phyloP scores from a whole-genome alignment of 164 flowering plant species.

The Liriodendron chinense region DNA sequence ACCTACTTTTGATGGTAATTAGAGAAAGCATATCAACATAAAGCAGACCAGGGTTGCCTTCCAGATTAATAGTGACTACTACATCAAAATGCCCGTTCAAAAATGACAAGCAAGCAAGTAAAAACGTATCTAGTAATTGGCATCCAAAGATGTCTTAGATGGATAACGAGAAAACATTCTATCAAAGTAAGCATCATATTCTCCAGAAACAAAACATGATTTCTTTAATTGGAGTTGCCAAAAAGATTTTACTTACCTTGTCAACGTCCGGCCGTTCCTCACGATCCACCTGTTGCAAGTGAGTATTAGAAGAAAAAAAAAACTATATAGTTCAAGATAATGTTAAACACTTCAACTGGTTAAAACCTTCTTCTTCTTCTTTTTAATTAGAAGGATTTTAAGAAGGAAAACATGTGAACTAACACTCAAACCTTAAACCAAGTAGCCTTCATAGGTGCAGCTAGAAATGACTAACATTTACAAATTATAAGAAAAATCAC shows the following conservation, averaged over 20 bases:
- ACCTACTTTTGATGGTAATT: neutral
- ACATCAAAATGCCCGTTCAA: too few species aligned
- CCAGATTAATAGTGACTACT: too few species aligned
- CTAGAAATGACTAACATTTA: neutral
- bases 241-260: conserved; percentile 46
- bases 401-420: neutral
- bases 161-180: neutral
- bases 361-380: too few species aligned
- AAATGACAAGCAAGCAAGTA: too few species aligned
- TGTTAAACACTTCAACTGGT: too few species aligned
- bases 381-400: neutral
- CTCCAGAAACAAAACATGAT: neutral
- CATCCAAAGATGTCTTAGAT: neutral
- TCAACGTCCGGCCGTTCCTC: conserved; percentile 99
- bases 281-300: conserved; percentile 74
- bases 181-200: neutral
- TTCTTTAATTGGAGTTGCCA: neutral
- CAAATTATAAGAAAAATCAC: conserved; percentile 22
- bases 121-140: neutral
- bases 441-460: neutral
- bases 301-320: conserved; percentile 13
- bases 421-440: too few species aligned
- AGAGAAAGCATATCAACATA: too few species aligned
- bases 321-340: neutral
- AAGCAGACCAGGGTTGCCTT: too few species aligned